Conservation (phyloP, 768 basidiomycete genomes). For the Podaxis carcinomalis region DNA sequence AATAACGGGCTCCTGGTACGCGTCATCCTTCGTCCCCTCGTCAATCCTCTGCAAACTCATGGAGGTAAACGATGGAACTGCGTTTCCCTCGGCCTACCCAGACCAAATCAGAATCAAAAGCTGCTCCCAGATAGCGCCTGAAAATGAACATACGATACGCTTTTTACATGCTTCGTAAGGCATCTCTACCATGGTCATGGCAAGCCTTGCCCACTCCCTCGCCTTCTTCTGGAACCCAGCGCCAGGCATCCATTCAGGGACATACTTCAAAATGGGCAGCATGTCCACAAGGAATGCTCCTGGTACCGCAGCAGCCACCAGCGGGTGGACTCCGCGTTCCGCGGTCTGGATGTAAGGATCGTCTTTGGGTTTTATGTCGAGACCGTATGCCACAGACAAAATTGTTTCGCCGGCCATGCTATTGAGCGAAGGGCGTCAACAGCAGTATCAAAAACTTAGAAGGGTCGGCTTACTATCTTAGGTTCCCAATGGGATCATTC, state of each 20-base stretch:
- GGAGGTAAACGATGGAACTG: conserved; percentile 16
- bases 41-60: conserved; percentile 13
- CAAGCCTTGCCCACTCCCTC: conserved; percentile 29
- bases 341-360: conserved; percentile 29
- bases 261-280: conserved; percentile 23
- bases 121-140: neutral
- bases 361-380: conserved; percentile 22
- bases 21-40: conserved; percentile 5
- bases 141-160: conserved; percentile 23
- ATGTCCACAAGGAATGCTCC: conserved; percentile 27
- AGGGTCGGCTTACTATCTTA: neutral
- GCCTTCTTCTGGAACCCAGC: conserved; percentile 34
- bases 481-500: neutral
- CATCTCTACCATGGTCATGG: conserved; percentile 28
- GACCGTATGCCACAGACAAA: conserved; percentile 30
- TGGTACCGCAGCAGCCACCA: conserved; percentile 22
- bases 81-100: conserved; percentile 14
- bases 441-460: neutral
- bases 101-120: neutral
- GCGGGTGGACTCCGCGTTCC: conserved; percentile 17
- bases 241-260: conserved; percentile 30
- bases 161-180: conserved; percentile 30
- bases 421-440: neutral
- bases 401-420: conserved; percentile 32
- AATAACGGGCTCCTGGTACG: conserved; percentile 18